Evolutionary conservation across 2,329 filamentous ascomycete species (phyloP), one percentile per base, ranked within the genome.

Genomic region (Botrytis squamosa): DNA sequence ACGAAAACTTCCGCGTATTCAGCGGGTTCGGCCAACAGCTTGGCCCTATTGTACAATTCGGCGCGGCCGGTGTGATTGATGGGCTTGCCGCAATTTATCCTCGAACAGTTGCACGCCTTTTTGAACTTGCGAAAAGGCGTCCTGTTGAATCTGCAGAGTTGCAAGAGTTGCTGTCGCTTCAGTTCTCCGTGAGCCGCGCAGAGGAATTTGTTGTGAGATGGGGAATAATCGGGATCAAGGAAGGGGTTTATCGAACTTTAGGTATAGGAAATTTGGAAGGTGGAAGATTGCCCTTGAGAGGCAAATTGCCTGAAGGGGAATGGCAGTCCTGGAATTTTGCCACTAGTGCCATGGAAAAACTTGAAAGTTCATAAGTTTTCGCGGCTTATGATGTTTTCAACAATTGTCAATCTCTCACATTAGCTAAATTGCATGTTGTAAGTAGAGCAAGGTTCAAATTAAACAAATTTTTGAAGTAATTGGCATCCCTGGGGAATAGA

Each of bases 51-150:
- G 66, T 69, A 33, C 66, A 69, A 42, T 69, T 69, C 33, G 66
- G 66, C 16, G 66, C 66, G n/a, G 49, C 66, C 4, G 66, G 66
- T 42, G 89, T 89, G 62, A 91, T 91, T 74, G 90, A 92, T 75
- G 90, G 88, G n/a, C 84, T 91, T 55, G 88, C 89, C 6, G 88
- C 87, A 25, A 86, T 90, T 81, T 91, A 89, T 81, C 89, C 89
- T 46, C 86, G 86, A 78, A 85, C 87, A 0, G 84, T 91, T 3
- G 85, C 88, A 63, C 82, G 84, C 36, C 83, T 91, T 7, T 90
- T 86, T 81, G 83, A 86, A 64, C 80, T 89, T 38, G 82, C 82
- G 74, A 80, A 60, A 9, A 78, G 82, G 70, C 81, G 81, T 36
- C 81, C 80, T 65, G 75, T 82, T 0, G 82, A 83, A 44, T 84